These are phyloP conservation scores for Medicago truncatula DNA, from an alignment of 306 rosid species.

Conservation along the genomic window MtrunA17r5.0-ANR NC_053042.1:43492501-43493000, in stretches of 20 bases:
- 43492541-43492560: background rate
- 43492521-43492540: no score
- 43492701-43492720: background rate
- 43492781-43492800: conserved; percentile 81
- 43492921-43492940: conserved; percentile 9
- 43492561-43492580: background rate
- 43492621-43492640: no score
- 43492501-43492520: no score
- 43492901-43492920: conserved; percentile 79
- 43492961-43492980: background rate
- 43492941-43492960: background rate
- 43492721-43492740: no score
- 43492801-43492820: conserved; percentile 67
- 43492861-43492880: conserved; percentile 68
- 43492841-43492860: conserved; percentile 87
- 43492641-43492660: no score
- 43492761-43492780: conserved; percentile 69
- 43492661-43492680: background rate
- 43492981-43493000: background rate
- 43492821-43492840: conserved; percentile 70
- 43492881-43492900: conserved; percentile 40
- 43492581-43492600: background rate
- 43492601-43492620: background rate
- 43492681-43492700: background rate
- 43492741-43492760: conserved; percentile 30